Conservation (phyloP, 2,329 filamentous ascomycete genomes). For the Phaeosphaeria sp. region DNA sequence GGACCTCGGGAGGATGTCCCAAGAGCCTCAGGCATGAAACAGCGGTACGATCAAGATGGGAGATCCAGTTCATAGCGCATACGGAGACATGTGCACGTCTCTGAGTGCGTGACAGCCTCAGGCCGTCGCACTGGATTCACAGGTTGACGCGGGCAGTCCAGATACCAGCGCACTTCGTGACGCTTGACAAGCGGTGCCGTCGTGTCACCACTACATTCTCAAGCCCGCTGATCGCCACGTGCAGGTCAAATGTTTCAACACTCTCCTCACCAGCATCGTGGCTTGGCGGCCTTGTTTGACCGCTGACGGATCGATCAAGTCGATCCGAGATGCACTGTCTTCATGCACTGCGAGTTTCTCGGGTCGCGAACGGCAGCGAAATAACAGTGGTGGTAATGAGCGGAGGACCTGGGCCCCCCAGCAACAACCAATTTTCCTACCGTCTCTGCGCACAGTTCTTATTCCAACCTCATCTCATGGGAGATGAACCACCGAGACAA, state of each 20-base stretch:
- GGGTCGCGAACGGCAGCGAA: slow-evolving; percentile 1
- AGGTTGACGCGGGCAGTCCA: slow-evolving; percentile 6
- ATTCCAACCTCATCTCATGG: slow-evolving; percentile 25
- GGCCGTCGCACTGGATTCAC: slow-evolving; percentile 11
- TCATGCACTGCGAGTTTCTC: slow-evolving; percentile 8
- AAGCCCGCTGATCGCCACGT: slow-evolving; percentile 18
- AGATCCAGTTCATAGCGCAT: slow-evolving; percentile 21
- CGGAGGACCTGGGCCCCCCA: slow-evolving; percentile 18
- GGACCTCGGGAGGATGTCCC: slow-evolving; percentile 15
- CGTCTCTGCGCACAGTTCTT: slow-evolving; percentile 23
- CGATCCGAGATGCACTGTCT: slow-evolving; percentile 26
- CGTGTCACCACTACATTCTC: slow-evolving; percentile 17
- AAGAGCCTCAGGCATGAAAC: slow-evolving; percentile 22
- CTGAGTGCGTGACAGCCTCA: slow-evolving; percentile 18
- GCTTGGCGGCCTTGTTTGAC: neutral
- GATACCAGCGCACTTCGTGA: slow-evolving; percentile 21
- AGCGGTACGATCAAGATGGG: slow-evolving; percentile 19
- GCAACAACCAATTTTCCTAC: slow-evolving; percentile 22
- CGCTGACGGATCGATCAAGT: neutral
- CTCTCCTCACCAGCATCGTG: slow-evolving; percentile 8
- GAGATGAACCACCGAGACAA: slow-evolving; percentile 26
- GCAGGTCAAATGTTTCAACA: slow-evolving; percentile 11
- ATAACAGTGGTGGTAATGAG: slow-evolving; percentile 18
- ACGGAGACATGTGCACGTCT: slow-evolving; percentile 14
- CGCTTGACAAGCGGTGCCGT: slow-evolving; percentile 9